Evolutionary conservation across 805 yeast species (phyloP).

Genomic region (Metschnikowia koreensis): DNA sequence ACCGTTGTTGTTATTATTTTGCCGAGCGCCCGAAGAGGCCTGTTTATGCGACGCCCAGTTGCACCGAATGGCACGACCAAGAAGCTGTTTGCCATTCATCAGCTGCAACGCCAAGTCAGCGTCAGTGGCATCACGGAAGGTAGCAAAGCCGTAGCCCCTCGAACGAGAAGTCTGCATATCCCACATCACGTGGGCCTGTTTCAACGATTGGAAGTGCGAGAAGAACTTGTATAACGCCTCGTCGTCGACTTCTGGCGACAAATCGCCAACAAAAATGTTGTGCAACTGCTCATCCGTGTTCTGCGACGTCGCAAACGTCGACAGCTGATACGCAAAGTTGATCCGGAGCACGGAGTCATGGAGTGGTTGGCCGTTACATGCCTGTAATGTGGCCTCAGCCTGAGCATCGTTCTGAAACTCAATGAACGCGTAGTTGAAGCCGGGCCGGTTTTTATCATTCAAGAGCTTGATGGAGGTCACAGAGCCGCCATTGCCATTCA

Average conservation of each 20-base stretch:
- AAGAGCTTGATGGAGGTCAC: constrained; percentile 67
- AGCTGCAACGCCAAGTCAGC: constrained; percentile 71
- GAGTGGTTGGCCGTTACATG: constrained; percentile 57
- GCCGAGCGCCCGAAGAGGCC: constrained; percentile 4
- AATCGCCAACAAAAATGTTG: constrained; percentile 84
- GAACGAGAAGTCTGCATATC: constrained; percentile 93
- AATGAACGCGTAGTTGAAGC: constrained; percentile 80
- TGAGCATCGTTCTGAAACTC: constrained; percentile 59
- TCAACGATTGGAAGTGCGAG: constrained; percentile 52
- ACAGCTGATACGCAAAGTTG: constrained; percentile 84
- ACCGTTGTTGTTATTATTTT: neutral
- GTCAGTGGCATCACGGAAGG: constrained; percentile 62
- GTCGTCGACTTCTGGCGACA: constrained; percentile 79
- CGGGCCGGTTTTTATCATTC: constrained; percentile 70
- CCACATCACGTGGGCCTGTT: constrained; percentile 95
- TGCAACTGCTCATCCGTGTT: constrained; percentile 48
- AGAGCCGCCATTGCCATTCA: constrained; percentile 54
- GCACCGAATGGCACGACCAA: constrained; percentile 75
- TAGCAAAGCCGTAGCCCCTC: constrained; percentile 88
- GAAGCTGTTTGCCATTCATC: constrained; percentile 71
- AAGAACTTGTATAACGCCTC: constrained; percentile 62
- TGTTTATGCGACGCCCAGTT: constrained; percentile 86
- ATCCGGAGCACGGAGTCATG: constrained; percentile 58
- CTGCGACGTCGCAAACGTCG: constrained; percentile 52
- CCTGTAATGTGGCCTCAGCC: constrained; percentile 62